These are phyloP conservation scores for Nicotiana attenuata DNA, from an alignment of 257 asterid species.

Conservation along the genomic window DNA sequence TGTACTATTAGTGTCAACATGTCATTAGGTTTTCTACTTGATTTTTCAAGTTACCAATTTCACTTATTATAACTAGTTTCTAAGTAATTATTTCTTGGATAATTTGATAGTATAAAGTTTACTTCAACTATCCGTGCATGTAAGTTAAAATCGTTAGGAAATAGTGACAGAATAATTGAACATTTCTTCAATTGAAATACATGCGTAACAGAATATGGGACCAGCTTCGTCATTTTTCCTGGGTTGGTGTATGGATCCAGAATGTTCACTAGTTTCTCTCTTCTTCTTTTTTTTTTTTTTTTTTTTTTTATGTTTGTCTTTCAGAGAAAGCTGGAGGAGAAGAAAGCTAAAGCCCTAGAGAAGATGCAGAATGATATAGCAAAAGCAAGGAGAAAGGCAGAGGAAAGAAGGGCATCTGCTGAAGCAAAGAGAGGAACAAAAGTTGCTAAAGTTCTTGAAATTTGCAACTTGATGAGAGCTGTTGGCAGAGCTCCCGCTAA, in stretches of 20 bases:
- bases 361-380: constrained; percentile 92
- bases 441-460: constrained; percentile 75
- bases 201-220: no score
- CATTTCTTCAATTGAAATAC: no score
- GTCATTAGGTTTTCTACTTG: no score
- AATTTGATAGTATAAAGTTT: no score
- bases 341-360: constrained; percentile 76
- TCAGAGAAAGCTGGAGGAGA: constrained; percentile 92
- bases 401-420: constrained; percentile 86
- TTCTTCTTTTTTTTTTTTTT: not conserved
- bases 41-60: no score
- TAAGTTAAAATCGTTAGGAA: no score
- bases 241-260: not conserved
- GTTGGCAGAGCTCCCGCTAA: constrained; percentile 83
- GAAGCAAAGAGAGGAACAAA: constrained; percentile 92
- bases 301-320: not conserved
- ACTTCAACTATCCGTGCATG: no score
- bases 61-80: no score
- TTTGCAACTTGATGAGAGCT: constrained; percentile 79
- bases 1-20: no score
- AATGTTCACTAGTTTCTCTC: not conserved
- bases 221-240: no score
- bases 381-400: constrained; percentile 85
- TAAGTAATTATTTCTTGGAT: no score
- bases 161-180: no score